Conservation (phyloP, 2,329 filamentous ascomycete species). For the Phyllosticta capitalensis region DNA sequence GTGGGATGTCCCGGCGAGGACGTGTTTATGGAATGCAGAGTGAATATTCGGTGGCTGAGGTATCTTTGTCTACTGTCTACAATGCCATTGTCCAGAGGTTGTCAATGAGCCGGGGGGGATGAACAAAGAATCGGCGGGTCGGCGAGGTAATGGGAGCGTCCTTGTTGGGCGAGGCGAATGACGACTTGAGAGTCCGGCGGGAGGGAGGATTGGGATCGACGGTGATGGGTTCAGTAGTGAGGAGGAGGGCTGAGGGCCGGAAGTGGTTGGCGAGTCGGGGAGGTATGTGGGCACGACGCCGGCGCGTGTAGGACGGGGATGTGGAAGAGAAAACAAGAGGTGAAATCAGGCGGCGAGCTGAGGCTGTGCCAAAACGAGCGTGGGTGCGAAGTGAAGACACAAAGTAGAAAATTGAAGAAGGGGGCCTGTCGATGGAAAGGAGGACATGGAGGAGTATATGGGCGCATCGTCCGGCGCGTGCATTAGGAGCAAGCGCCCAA, state of each 20-base stretch:
- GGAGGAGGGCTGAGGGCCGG: background rate
- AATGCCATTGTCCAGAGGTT: slow-evolving; percentile 1
- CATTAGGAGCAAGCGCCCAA: background rate
- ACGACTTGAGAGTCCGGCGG: background rate
- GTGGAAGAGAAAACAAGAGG: background rate
- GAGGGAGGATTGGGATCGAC: background rate
- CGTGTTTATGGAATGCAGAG: background rate
- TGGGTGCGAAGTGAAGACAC: slow-evolving; percentile 2
- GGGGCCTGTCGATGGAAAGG: background rate
- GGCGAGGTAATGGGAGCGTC: background rate
- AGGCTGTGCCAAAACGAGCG: background rate
- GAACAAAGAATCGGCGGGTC: background rate
- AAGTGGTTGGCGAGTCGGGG: background rate
- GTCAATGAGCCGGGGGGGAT: background rate
- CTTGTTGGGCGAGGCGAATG: background rate
- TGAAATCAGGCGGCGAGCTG: slow-evolving; percentile 1
- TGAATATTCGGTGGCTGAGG: background rate
- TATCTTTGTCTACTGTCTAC: slow-evolving; percentile 6
- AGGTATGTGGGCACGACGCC: background rate
- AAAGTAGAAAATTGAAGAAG: background rate
- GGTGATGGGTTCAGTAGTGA: background rate
- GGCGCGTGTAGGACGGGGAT: background rate
- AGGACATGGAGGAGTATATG: slow-evolving; percentile 7
- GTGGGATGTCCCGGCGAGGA: background rate
- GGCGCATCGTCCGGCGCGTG: slow-evolving; percentile 2